Evolutionary conservation across 2,329 filamentous ascomycete species (phyloP).

Genomic region (Exophiala lecanii-corni): DNA sequence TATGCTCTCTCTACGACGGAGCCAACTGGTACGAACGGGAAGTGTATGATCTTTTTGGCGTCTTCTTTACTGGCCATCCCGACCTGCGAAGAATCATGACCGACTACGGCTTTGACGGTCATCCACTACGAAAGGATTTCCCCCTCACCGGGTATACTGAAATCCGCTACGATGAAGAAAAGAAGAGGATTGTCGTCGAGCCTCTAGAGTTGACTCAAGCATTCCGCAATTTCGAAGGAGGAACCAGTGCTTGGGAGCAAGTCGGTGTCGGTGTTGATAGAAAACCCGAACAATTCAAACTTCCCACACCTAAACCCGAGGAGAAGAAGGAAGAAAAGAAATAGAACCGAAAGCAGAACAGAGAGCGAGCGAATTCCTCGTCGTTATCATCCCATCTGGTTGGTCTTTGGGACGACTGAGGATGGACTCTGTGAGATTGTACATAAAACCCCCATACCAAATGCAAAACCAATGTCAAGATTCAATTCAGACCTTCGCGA

Average conservation of each 20-base stretch:
- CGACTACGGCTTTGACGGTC: slow-evolving; percentile 97
- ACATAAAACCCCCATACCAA: no score
- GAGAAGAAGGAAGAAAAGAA: slow-evolving; percentile 78
- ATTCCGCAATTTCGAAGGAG: slow-evolving; percentile 96
- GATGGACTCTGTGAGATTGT: no score
- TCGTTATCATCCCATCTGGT: no score
- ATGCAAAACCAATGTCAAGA: no score
- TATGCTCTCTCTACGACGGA: slow-evolving; percentile 82
- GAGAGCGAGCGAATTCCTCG: no score
- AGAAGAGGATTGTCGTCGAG: slow-evolving; percentile 98
- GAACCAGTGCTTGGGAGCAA: slow-evolving; percentile 66
- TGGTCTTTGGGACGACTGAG: no score
- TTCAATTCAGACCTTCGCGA: no score
- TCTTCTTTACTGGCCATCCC: slow-evolving; percentile 93
- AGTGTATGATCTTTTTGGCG: slow-evolving; percentile 94
- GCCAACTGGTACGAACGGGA: slow-evolving; percentile 99
- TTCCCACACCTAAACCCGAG: slow-evolving; percentile 93
- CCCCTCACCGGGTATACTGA: slow-evolving; percentile 97
- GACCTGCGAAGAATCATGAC: slow-evolving; percentile 98
- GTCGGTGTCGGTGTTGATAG: slow-evolving; percentile 68
- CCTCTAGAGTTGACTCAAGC: slow-evolving; percentile 96
- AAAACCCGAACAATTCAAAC: slow-evolving; percentile 83
- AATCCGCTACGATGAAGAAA: slow-evolving; percentile 97
- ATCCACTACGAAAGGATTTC: slow-evolving; percentile 96
- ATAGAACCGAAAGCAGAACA: no score